Base-by-base conservation (phyloP, 306 rosid genomes). In the Hippophae rhamnoides region DNA sequence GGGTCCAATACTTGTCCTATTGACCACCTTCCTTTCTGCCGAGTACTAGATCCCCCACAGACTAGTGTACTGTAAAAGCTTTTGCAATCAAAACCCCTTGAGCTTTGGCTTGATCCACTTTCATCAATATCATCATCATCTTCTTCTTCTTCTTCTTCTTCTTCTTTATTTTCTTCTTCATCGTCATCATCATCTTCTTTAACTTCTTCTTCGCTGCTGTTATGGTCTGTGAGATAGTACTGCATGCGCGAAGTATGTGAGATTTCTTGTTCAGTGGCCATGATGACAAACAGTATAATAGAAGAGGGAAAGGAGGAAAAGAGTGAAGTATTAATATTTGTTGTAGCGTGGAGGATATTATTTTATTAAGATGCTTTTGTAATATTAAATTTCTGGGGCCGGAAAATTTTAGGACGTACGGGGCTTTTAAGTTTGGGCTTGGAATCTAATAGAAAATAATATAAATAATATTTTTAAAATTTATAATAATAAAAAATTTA, bases 1-100 rank as follows among this genome's bases (percentile, higher is more conserved):
- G 90, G 86, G 63, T 75, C 87, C 41, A 86, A 13, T 14, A 80
- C 73, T 31, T 66, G 58, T 10, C 75, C 74, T 5, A 70, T 3
- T 3, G 72, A 64, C 54, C 78, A 62, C n/a, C 74, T 68, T 42
- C 27, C 50, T 62, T 7, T 8, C 43, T 9, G 18, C 27, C 44
- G 31, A 0, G 51, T 9, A n/a, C n/a, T n/a, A 8, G 68, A 9
- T 11, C 78, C 38, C 8, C 50, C 62, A 6, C 56, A 61, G 14
- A 55, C 44, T 23, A 52, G 47, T 1, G 54, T 13, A 41, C 14
- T 27, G 52, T 48, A 7, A 1, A 43, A 11, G 47, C 69, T 51
- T 23, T 52, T 9, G 3, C 44, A 27, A 5, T 55, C 47, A 7
- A 18, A 69, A 18, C 43, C 68, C 13, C 0, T 1, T 5, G 49